Evolutionary conservation across 306 rosid species (phyloP), one percentile per base, ranked within the genome.

Genomic region (Begonia fuchsioides): DNA sequence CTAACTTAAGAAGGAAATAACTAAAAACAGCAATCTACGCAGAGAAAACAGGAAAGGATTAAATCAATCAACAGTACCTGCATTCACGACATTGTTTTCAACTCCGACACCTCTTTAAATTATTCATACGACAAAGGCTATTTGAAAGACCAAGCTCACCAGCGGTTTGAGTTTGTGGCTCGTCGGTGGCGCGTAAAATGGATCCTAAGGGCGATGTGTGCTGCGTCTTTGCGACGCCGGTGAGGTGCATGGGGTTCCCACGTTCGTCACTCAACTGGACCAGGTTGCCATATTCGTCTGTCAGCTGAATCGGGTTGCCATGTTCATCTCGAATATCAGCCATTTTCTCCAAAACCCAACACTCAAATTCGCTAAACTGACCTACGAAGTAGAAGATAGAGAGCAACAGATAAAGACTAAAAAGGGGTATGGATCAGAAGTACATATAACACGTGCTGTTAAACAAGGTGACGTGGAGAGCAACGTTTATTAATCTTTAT

Each of bases 201-300:
- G 49, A 3, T 10, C 40, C 38, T 1, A 63, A 48, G 15, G 58
- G 46, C 11, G 80, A 38, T 53, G 62, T 64, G 12, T 9, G 15
- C 45, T 15, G 35, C 35, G 35, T 38, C 7, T 53, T 58, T 13
- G 82, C 95, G 3, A 84, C 71, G 1, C 95, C 97, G 2, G 76
- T 60, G 39, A 90, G 62, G 40, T 58, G 55, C 44, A 90, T 58
- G 44, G 94, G 92, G 16, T 66, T 47, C 32, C 97, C 97, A 11
- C 52, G 67, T 68, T 84, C 84, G 17, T 82, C 84, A 1, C 82
- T 82, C 47, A 82, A 38, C 43, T 54, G 59, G 13, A 82, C 90
- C 0, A 86, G 94, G 50, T 77, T 74, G 9, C 96, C 94, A 12
- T 49, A 49, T 44, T 74, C 62, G 51, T 90, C 93, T 2, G 87